Evolutionary conservation across 352 stramenopile species (phyloP).

Genomic region (Globisporangium heterothallicum): DNA sequence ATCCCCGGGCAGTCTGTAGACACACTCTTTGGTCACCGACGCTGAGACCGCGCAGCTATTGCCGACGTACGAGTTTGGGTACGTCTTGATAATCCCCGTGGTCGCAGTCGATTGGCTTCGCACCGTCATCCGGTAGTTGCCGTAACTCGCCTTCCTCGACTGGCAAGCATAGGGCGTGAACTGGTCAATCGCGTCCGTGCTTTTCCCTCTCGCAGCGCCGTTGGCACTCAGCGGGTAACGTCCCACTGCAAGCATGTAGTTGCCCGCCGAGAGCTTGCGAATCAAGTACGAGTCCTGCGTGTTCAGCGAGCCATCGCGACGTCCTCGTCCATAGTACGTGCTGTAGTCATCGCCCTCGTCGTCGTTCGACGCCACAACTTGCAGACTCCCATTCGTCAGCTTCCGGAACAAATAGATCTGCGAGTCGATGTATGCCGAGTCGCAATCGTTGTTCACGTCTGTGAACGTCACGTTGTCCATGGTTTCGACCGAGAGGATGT

Average conservation of each 20-base stretch:
- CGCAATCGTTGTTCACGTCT: slow-evolving; percentile 65
- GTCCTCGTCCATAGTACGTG: slow-evolving; percentile 29
- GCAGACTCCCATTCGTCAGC: slow-evolving; percentile 18
- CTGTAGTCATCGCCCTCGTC: slow-evolving; percentile 57
- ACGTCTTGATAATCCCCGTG: slow-evolving; percentile 29
- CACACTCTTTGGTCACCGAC: slow-evolving; percentile 28
- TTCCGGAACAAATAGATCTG: slow-evolving; percentile 47
- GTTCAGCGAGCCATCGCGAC: slow-evolving; percentile 43
- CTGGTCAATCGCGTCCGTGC: slow-evolving; percentile 26
- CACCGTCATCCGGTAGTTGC: slow-evolving; percentile 65
- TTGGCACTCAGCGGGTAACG: slow-evolving; percentile 44
- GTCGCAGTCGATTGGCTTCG: slow-evolving; percentile 33
- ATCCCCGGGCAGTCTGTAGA: slow-evolving; percentile 40
- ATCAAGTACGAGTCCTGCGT: slow-evolving; percentile 60
- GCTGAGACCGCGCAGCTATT: slow-evolving; percentile 42
- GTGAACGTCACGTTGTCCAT: slow-evolving; percentile 35
- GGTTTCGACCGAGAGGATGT: slow-evolving; percentile 65
- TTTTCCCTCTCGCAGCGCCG: slow-evolving; percentile 28
- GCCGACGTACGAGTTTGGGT: slow-evolving; percentile 58
- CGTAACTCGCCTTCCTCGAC: slow-evolving; percentile 46
- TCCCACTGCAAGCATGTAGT: slow-evolving; percentile 55
- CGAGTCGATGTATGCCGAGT: slow-evolving; percentile 70
- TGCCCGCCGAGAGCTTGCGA: slow-evolving; percentile 29
- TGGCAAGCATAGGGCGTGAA: slow-evolving; percentile 66
- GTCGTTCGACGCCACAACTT: slow-evolving; percentile 52